Evolutionary conservation across 495 filamentous ascomycete genomes (phyloP).

Genomic region (Tuber aestivum): DNA sequence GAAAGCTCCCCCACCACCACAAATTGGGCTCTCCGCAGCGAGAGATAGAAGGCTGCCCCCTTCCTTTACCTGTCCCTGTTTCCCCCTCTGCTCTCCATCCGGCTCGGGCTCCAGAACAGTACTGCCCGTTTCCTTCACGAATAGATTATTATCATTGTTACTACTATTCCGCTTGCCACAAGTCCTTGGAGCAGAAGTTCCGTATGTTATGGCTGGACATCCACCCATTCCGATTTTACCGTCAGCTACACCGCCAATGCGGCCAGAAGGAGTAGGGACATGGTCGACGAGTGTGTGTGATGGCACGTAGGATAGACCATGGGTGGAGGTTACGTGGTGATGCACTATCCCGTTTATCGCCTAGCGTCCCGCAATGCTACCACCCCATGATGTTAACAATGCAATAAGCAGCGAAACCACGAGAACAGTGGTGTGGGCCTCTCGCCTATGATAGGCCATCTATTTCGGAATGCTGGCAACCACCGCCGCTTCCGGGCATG

Average conservation of each 20-base stretch:
- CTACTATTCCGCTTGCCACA: not conserved
- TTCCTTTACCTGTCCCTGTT: not conserved
- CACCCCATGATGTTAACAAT: slow-evolving; percentile 7
- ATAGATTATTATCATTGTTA: not conserved
- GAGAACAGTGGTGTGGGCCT: slow-evolving; percentile 24
- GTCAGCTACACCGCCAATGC: not conserved
- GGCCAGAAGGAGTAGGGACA: not conserved
- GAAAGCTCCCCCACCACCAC: slow-evolving; percentile 1
- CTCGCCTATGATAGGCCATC: slow-evolving; percentile 18
- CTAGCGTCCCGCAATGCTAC: slow-evolving; percentile 12
- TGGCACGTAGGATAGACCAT: slow-evolving; percentile 27
- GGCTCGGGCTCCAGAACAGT: not conserved
- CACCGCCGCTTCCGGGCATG: slow-evolving; percentile 26
- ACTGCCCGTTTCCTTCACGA: not conserved
- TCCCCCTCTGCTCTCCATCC: not conserved
- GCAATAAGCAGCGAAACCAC: slow-evolving; percentile 30
- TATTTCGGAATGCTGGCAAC: slow-evolving; percentile 36
- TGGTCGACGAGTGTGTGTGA: slow-evolving; percentile 23
- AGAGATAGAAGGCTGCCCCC: not conserved
- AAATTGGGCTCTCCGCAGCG: not conserved
- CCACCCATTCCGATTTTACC: not conserved
- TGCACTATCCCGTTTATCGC: slow-evolving; percentile 21
- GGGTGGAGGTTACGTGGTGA: slow-evolving; percentile 36
- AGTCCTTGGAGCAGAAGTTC: not conserved
- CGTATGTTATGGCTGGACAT: not conserved